These are phyloP conservation scores for Teratosphaeriaceae sp. DNA, from an alignment of 2,329 filamentous ascomycete species.

Conservation along the genomic window DNA sequence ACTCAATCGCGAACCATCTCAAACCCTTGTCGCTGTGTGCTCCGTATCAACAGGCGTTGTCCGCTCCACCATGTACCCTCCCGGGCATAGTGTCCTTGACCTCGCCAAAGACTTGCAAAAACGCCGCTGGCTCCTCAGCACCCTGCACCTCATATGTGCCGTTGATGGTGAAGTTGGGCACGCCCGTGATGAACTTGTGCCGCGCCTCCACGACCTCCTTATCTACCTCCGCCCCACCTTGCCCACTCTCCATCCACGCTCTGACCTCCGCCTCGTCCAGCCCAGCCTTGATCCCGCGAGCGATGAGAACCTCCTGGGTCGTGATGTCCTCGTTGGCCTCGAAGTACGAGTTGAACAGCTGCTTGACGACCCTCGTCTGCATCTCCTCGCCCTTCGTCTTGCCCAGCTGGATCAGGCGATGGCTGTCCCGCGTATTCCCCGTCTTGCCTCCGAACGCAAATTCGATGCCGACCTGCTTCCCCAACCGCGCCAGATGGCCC, in stretches of 20 bases:
- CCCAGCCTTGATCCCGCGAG: conserved; percentile 38
- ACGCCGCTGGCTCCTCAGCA: conserved; percentile 62
- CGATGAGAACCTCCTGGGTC: conserved; percentile 32
- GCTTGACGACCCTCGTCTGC: conserved; percentile 55
- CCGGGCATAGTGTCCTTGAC: conserved; percentile 40
- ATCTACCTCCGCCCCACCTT: conserved; percentile 40
- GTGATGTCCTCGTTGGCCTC: conserved; percentile 44
- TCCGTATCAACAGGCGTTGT: conserved; percentile 24
- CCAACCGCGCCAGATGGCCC: conserved; percentile 50
- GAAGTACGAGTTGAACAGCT: conserved; percentile 55
- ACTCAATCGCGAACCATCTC: no score
- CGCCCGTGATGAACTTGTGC: conserved; percentile 53
- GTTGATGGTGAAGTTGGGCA: conserved; percentile 71
- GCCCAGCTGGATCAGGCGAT: conserved; percentile 67
- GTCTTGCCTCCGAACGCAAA: conserved; percentile 66
- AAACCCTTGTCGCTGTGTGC: background rate
- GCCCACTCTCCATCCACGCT: conserved; percentile 38
- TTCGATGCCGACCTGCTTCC: conserved; percentile 60
- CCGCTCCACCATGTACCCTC: conserved; percentile 9
- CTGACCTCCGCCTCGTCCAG: conserved; percentile 36
- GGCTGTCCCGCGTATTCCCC: conserved; percentile 73
- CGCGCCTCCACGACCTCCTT: conserved; percentile 40
- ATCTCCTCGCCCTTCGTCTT: conserved; percentile 47
- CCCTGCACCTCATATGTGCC: conserved; percentile 60
- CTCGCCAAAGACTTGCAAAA: conserved; percentile 58